These are phyloP conservation scores for Yamadazyma pseudoaaseri DNA, from an alignment of 1,139 yeast species.

Conservation along the genomic window DNA sequence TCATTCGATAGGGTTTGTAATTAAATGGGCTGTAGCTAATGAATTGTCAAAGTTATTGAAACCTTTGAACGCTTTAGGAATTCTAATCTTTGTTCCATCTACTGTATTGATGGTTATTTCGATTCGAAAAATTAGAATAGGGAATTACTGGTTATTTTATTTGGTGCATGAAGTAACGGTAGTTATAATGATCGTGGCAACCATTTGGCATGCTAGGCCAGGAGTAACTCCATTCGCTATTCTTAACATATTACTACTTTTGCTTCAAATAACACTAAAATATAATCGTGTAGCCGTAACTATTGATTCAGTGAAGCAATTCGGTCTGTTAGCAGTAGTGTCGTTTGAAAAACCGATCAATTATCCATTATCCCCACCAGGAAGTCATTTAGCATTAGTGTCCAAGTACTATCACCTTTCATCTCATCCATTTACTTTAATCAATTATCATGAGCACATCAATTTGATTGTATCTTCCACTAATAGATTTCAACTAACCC, in stretches of 20 bases:
- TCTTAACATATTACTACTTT: constrained; percentile 20
- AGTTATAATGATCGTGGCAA: constrained; percentile 28
- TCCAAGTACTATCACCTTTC: constrained; percentile 23
- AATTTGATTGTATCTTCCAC: constrained; percentile 10
- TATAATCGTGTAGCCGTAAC: constrained; percentile 10
- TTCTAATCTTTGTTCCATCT: constrained; percentile 46
- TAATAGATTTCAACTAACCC: constrained; percentile 7
- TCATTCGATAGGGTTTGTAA: constrained; percentile 60
- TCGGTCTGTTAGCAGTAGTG: constrained; percentile 24
- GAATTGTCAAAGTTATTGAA: constrained; percentile 39
- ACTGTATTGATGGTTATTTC: constrained; percentile 53
- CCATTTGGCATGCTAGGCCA: constrained; percentile 44
- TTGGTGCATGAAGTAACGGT: constrained; percentile 33
- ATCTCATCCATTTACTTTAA: constrained; percentile 41
- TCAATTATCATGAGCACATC: constrained; percentile 13
- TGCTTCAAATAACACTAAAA: constrained; percentile 23
- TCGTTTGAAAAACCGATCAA: constrained; percentile 23
- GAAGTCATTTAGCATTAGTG: constrained; percentile 37
- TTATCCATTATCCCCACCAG: constrained; percentile 31
- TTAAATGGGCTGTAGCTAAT: constrained; percentile 43
- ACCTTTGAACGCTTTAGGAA: constrained; percentile 60
- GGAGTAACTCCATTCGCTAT: constrained; percentile 28
- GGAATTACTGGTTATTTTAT: constrained; percentile 32
- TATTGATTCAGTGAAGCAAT: constrained; percentile 10
- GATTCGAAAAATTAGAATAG: constrained; percentile 31